Percentiles rank a stretch among this genome's conserved stretches.
phyloP scores from a whole-genome alignment of 495 filamentous ascomycete genomes.

The Aspergillus sclerotioniger region DNA sequence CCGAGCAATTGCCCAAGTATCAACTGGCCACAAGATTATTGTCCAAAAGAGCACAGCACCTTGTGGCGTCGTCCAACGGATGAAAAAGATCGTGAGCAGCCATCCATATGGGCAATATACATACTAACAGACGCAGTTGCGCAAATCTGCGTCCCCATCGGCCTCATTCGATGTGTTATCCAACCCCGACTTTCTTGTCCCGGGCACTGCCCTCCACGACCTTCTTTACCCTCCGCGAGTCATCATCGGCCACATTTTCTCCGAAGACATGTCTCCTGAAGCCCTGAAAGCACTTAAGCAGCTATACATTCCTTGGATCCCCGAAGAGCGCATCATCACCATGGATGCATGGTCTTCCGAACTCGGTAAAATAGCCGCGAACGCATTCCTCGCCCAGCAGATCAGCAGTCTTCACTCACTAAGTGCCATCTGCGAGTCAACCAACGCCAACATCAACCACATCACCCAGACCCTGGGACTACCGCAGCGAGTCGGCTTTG shows the following conservation, averaged over 20 bases:
- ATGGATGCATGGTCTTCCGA: conserved; percentile 77
- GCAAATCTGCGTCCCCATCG: conserved; percentile 32
- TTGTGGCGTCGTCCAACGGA: conserved; percentile 63
- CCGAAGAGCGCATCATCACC: conserved; percentile 59
- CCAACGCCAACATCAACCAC: conserved; percentile 68
- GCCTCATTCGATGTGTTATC: conserved; percentile 70
- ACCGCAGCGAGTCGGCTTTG: conserved; percentile 64
- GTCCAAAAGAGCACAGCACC: conserved; percentile 80
- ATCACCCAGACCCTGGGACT: conserved; percentile 60
- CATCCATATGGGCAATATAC: conserved; percentile 34
- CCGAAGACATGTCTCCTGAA: conserved; percentile 19
- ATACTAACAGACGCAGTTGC: conserved; percentile 4
- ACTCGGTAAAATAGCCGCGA: conserved; percentile 70
- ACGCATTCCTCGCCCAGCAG: conserved; percentile 73
- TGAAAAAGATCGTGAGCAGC: conserved; percentile 56
- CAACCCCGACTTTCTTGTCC: conserved; percentile 76
- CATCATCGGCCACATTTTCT: conserved; percentile 60
- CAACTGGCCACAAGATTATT: conserved; percentile 64
- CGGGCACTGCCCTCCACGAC: conserved; percentile 69
- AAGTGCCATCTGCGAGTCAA: conserved; percentile 68
- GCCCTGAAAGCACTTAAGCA: conserved; percentile 59
- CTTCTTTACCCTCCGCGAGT: conserved; percentile 67
- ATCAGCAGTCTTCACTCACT: conserved; percentile 75
- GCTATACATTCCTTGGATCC: conserved; percentile 69
- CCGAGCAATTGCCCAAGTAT: conserved; percentile 58